Evolutionary conservation across 2,329 filamentous ascomycete species (phyloP).

Genomic region (Claviceps fusiformis): DNA sequence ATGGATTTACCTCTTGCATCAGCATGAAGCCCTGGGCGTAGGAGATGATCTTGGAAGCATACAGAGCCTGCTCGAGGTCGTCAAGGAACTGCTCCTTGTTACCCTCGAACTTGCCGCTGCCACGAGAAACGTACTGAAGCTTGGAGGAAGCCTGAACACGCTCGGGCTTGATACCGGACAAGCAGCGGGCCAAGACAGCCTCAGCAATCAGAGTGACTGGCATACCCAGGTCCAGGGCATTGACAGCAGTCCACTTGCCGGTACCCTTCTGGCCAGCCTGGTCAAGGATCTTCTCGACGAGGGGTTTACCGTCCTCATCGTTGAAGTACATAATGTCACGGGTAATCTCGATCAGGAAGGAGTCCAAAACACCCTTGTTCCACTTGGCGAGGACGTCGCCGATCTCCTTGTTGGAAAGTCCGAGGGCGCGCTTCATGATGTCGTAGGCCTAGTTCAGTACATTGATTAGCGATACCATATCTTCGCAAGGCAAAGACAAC

Average conservation of each 20-base stretch:
- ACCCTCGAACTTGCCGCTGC: slow-evolving; percentile 63
- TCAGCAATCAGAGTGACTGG: slow-evolving; percentile 96
- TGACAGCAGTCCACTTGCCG: slow-evolving; percentile 99
- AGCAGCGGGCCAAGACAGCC: slow-evolving; percentile 86
- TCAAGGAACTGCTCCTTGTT: slow-evolving; percentile 89
- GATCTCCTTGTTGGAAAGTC: slow-evolving; percentile 83
- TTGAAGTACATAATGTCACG: slow-evolving; percentile 98
- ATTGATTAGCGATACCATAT: neutral
- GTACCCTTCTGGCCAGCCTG: slow-evolving; percentile 98
- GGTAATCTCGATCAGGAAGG: slow-evolving; percentile 98
- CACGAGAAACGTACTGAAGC: slow-evolving; percentile 59
- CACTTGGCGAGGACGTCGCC: slow-evolving; percentile 87
- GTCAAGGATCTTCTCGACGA: slow-evolving; percentile 98
- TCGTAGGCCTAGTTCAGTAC: slow-evolving; percentile 66
- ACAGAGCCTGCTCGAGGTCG: slow-evolving; percentile 96
- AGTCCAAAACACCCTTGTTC: slow-evolving; percentile 98
- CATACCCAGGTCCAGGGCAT: slow-evolving; percentile 96
- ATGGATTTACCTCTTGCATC: slow-evolving; percentile 72
- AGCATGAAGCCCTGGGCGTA: slow-evolving; percentile 99
- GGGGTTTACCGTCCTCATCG: slow-evolving; percentile 78
- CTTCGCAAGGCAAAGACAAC: neutral
- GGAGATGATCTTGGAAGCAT: slow-evolving; percentile 99
- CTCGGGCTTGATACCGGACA: slow-evolving; percentile 90
- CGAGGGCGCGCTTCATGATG: slow-evolving; percentile 97
- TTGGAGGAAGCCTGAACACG: slow-evolving; percentile 68